Evolutionary conservation across 2,329 filamentous ascomycete genomes (phyloP).

Genomic region (Chlorencoelia australis): DNA sequence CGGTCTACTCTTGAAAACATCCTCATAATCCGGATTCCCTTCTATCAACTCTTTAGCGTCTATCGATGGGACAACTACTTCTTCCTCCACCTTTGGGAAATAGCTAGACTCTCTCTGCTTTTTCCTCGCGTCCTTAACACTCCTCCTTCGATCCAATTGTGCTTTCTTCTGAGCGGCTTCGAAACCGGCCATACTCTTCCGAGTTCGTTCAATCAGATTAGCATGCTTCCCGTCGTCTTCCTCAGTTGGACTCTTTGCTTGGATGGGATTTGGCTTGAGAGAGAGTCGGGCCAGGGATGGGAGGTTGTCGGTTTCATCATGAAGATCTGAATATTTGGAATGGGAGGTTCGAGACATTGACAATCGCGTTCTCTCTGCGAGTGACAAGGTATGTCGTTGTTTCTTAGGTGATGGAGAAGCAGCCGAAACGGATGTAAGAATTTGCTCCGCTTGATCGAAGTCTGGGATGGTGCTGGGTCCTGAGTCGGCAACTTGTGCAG

Average conservation of each 20-base stretch:
- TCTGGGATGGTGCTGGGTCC: conserved; percentile 10
- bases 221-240: conserved; percentile 17
- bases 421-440: conserved; percentile 43
- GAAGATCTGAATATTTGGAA: conserved; percentile 22
- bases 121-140: conserved; percentile 34
- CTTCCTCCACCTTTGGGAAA: conserved; percentile 40
- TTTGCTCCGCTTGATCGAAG: conserved; percentile 42
- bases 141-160: conserved; percentile 45
- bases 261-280: conserved; percentile 14
- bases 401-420: conserved; percentile 49
- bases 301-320: conserved; percentile 24
- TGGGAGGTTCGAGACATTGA: conserved; percentile 61
- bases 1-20: conserved; percentile 76
- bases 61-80: conserved; percentile 23
- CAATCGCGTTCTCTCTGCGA: conserved; percentile 70
- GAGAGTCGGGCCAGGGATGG: conserved; percentile 18
- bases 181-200: conserved; percentile 51
- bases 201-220: conserved; percentile 43
- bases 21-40: conserved; percentile 58
- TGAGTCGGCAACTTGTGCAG: not conserved
- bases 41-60: conserved; percentile 41
- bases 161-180: conserved; percentile 51
- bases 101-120: conserved; percentile 34
- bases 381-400: conserved; percentile 46
- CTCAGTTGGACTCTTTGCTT: conserved; percentile 4